Evolutionary conservation across 2,329 filamentous ascomycete species (phyloP).

Genomic region (Lecanicillium sp.): DNA sequence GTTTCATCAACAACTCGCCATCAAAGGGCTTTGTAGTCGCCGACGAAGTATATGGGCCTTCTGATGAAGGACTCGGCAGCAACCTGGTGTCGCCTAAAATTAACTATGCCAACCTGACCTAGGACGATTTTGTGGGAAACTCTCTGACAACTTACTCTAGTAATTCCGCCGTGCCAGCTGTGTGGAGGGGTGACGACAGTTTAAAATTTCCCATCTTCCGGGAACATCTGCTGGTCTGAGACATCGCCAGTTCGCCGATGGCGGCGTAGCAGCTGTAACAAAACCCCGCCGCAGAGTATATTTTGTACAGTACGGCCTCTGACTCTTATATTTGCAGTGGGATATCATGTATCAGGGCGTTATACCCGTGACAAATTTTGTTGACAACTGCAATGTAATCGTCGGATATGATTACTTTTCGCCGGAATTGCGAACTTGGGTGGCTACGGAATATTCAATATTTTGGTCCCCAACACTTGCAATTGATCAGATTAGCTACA

Average conservation of each 20-base stretch:
- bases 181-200: conserved; percentile 31
- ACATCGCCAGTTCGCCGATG: conserved; percentile 15
- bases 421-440: conserved; percentile 22
- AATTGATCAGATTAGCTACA: neutral
- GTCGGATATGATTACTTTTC: conserved; percentile 34
- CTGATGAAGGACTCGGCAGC: conserved; percentile 18
- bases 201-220: conserved; percentile 32
- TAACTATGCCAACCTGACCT: conserved; percentile 30
- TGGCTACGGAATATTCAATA: conserved; percentile 24
- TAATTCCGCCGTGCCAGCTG: conserved; percentile 15
- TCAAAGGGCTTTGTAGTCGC: conserved; percentile 24
- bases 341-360: conserved; percentile 29
- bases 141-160: conserved; percentile 23
- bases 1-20: conserved; percentile 31
- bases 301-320: neutral
- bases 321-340: conserved; percentile 22
- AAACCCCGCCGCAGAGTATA: neutral
- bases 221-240: conserved; percentile 25
- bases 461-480: neutral
- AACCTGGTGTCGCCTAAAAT: conserved; percentile 27
- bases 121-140: conserved; percentile 31
- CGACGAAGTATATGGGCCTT: conserved; percentile 21
- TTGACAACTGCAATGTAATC: conserved; percentile 27
- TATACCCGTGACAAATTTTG: conserved; percentile 31
- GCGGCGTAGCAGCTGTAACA: conserved; percentile 23